Evolutionary conservation across 179 eudicot species (phyloP).

Genomic region (Nepenthes alata): DNA sequence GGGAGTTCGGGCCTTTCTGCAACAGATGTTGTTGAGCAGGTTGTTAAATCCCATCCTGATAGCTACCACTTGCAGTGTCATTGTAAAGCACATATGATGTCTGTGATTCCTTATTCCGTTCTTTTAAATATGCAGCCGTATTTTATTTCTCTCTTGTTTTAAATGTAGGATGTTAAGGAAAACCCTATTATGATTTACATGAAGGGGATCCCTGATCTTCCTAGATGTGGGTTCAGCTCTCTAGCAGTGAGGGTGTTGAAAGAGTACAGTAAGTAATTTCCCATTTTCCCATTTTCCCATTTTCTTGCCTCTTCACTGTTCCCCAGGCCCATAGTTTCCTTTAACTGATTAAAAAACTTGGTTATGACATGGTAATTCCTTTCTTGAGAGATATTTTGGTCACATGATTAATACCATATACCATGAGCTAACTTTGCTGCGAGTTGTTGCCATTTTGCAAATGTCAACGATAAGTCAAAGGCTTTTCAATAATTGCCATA

Average conservation of each 20-base stretch:
- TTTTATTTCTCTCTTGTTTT: background rate
- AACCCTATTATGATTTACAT: constrained; percentile 84
- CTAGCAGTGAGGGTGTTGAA: constrained; percentile 76
- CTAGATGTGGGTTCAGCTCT: constrained; percentile 91
- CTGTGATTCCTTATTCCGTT: background rate
- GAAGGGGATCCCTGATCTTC: constrained; percentile 79
- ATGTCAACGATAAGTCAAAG: too few relatives aligned
- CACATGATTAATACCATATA: too few relatives aligned
- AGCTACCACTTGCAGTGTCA: too few relatives aligned
- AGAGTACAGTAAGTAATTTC: constrained; percentile 52
- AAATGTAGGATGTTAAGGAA: constrained; percentile 66
- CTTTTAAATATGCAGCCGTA: background rate
- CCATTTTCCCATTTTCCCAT: background rate
- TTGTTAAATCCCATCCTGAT: constrained; percentile 7
- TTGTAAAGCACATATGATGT: background rate
- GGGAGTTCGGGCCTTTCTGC: constrained; percentile 41
- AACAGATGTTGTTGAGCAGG: constrained; percentile 82
- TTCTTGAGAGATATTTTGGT: too few relatives aligned
- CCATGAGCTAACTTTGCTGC: too few relatives aligned
- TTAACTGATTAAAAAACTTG: too few relatives aligned
- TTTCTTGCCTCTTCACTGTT: background rate
- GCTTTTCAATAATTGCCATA: too few relatives aligned
- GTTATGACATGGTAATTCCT: too few relatives aligned
- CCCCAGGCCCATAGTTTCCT: background rate
- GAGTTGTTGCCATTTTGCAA: too few relatives aligned